Percentiles rank a stretch among this genome's conserved stretches.
Conservation (phyloP, 371 early-diverging fungal species). For the Syncephalastrum contaminatum region DNA sequence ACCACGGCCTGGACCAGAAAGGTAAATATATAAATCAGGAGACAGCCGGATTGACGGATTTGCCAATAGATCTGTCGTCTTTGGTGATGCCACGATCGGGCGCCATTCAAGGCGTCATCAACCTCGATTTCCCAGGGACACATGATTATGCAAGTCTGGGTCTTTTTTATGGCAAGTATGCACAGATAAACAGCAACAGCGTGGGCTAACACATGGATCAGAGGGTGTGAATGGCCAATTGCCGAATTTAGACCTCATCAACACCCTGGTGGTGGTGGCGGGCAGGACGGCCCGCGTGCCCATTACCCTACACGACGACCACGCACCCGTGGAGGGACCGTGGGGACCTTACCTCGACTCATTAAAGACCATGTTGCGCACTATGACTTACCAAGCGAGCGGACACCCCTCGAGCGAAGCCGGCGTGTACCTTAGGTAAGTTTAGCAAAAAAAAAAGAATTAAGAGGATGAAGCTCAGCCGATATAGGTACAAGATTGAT, state of each 20-base stretch:
- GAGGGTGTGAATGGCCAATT: conserved; percentile 93
- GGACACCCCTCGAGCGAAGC: conserved; percentile 74
- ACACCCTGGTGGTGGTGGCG: conserved; percentile 64
- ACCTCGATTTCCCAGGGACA: conserved; percentile 80
- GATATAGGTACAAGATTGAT: conserved; percentile 76
- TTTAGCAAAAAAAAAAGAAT: no score
- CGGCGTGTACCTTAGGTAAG: conserved; percentile 65
- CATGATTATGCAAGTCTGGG: conserved; percentile 72
- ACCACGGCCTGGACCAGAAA: conserved; percentile 68
- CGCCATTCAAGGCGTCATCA: conserved; percentile 84
- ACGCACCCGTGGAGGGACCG: conserved; percentile 16
- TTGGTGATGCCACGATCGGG: conserved; percentile 70
- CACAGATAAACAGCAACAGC: not conserved
- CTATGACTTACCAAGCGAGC: conserved; percentile 69
- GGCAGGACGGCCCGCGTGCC: conserved; percentile 49
- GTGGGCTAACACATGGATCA: conserved; percentile 16
- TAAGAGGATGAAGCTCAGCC: no score
- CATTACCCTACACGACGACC: conserved; percentile 42
- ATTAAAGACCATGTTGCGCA: conserved; percentile 51
- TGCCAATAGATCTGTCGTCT: conserved; percentile 25
- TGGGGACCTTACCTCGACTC: conserved; percentile 39
- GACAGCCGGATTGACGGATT: no score
- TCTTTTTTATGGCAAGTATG: conserved; percentile 68
- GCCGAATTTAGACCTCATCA: conserved; percentile 91
- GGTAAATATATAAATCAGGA: conserved; percentile 29